These are phyloP conservation scores for Ascomycota sp. DNA, from an alignment of 2,329 filamentous ascomycete genomes.

Conservation along the genomic window DNA sequence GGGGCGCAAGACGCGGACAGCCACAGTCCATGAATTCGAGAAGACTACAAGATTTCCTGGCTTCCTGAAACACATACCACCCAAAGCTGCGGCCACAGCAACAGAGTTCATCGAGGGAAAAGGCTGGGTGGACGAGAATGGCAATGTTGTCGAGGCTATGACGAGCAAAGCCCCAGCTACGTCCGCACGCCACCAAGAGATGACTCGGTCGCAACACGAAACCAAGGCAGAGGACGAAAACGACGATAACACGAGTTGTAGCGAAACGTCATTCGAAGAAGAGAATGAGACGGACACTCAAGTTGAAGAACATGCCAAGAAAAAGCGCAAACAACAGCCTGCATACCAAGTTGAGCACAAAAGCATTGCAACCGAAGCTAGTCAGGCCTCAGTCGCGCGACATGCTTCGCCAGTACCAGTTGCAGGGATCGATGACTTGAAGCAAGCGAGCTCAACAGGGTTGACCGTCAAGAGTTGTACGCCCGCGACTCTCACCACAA, in stretches of 20 bases:
- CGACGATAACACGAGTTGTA: constrained; percentile 18
- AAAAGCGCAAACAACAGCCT: constrained; percentile 2
- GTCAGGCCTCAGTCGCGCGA: constrained; percentile 3
- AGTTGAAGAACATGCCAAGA: not conserved
- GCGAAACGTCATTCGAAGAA: constrained; percentile 14
- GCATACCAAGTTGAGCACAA: constrained; percentile 3
- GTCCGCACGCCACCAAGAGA: no score
- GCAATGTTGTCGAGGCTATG: constrained; percentile 46
- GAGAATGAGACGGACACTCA: constrained; percentile 11
- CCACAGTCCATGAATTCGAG: constrained; percentile 71
- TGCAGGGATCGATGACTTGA: no score
- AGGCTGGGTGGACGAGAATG: constrained; percentile 69
- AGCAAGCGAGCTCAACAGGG: constrained; percentile 20
- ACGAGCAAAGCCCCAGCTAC: constrained; percentile 13
- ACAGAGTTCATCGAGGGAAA: constrained; percentile 57
- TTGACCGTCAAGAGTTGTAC: constrained; percentile 33
- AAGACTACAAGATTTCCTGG: constrained; percentile 63
- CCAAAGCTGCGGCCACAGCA: constrained; percentile 15
- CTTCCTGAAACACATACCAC: constrained; percentile 40
- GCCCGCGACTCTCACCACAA: constrained; percentile 21
- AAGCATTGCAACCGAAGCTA: constrained; percentile 1
- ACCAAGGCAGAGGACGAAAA: constrained; percentile 3
- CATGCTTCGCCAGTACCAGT: constrained; percentile 6
- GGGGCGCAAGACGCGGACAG: constrained; percentile 21
- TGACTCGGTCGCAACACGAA: not conserved